These are phyloP conservation scores for Tolypocladium tundrense DNA, from an alignment of 2,329 filamentous ascomycete genomes.

Conservation along the genomic window DNA sequence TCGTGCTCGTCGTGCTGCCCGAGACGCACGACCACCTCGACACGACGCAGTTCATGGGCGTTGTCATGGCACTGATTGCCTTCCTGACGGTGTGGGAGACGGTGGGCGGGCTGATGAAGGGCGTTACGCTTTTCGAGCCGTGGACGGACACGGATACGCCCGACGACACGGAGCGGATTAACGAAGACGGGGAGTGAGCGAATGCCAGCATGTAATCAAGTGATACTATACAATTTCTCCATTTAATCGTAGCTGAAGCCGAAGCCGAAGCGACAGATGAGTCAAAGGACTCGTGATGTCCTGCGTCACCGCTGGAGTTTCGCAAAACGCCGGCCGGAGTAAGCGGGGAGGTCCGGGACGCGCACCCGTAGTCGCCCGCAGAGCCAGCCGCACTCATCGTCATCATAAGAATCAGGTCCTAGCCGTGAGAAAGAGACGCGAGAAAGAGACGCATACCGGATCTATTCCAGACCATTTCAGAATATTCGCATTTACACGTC, in stretches of 20 bases:
- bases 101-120: constrained; percentile 21
- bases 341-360: background rate
- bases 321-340: background rate
- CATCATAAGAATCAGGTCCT: background rate
- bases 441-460: background rate
- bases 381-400: background rate
- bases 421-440: background rate
- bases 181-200: constrained; percentile 6
- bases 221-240: background rate
- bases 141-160: constrained; percentile 20
- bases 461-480: background rate
- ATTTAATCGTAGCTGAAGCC: background rate
- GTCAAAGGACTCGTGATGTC: background rate
- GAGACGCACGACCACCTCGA: constrained; percentile 20
- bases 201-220: background rate
- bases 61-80: constrained; percentile 31
- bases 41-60: constrained; percentile 24
- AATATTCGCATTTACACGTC: background rate
- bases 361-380: background rate
- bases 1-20: constrained; percentile 24
- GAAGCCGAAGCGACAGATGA: background rate
- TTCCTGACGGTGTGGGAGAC: constrained; percentile 34
- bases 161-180: background rate
- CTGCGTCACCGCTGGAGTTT: background rate
- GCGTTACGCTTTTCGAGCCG: constrained; percentile 20